Conservation (phyloP, 345 rosid genomes). For the Raphanus raphanistrum region DNA sequence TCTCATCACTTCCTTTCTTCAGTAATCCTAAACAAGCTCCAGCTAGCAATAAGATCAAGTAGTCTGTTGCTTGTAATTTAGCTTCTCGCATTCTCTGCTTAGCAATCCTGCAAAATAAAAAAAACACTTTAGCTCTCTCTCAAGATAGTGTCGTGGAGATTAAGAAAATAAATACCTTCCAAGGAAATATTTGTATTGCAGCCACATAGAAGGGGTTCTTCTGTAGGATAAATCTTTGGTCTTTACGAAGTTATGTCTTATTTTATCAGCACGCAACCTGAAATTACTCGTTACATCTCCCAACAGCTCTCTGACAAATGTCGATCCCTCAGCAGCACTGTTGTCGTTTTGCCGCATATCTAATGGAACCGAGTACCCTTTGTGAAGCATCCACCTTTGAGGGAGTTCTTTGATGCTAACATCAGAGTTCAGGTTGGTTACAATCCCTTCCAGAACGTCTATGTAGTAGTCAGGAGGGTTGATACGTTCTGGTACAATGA, state of each 20-base stretch:
- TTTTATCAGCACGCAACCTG: constrained; percentile 62
- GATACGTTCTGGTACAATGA: constrained; percentile 75
- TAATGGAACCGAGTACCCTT: constrained; percentile 65
- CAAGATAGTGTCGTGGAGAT: background rate
- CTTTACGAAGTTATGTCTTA: constrained; percentile 63
- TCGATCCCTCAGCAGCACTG: constrained; percentile 49
- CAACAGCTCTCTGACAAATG: constrained; percentile 87
- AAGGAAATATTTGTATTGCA: constrained; percentile 77
- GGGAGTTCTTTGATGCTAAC: constrained; percentile 73
- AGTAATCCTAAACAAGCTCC: constrained; percentile 92
- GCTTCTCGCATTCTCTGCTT: constrained; percentile 90
- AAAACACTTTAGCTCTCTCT: constrained; percentile 10
- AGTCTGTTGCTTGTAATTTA: constrained; percentile 74
- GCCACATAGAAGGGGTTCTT: constrained; percentile 60
- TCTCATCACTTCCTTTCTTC: constrained; percentile 56
- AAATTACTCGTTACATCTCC: constrained; percentile 69
- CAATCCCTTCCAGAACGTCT: constrained; percentile 86
- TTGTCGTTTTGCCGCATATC: constrained; percentile 51
- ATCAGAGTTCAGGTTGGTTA: constrained; percentile 44
- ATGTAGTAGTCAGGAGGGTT: constrained; percentile 96
- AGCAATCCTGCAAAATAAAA: constrained; percentile 54
- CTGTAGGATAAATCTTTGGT: constrained; percentile 64
- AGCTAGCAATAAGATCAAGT: constrained; percentile 81
- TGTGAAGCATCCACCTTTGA: constrained; percentile 87
- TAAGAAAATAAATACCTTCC: constrained; percentile 57